phyloP scores from a whole-genome alignment of 2,329 filamentous ascomycete genomes.

The Diaporthe ampelina region DNA sequence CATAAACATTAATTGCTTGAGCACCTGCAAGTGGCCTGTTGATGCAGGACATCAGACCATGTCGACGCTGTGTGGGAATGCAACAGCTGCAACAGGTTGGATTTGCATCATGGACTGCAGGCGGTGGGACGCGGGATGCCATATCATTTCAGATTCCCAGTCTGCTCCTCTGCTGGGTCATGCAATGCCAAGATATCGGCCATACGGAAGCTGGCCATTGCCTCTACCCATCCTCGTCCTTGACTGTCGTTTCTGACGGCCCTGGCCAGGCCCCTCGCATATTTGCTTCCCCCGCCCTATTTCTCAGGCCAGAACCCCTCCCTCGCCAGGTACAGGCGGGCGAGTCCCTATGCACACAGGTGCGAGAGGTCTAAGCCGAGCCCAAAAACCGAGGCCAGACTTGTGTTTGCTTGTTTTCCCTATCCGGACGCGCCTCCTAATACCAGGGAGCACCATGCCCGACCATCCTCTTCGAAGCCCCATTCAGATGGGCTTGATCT shows the following conservation, averaged over 20 bases:
- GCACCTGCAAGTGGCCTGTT: background rate
- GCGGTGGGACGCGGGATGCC: background rate
- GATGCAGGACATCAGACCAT: background rate
- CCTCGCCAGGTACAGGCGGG: background rate
- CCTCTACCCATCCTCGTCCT: background rate
- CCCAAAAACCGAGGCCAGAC: background rate
- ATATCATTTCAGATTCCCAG: background rate
- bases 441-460: conserved; percentile 37
- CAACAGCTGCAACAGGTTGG: background rate
- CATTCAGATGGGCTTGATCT: conserved; percentile 83
- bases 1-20: background rate
- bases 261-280: background rate
- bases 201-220: conserved; percentile 7
- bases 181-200: conserved; percentile 5
- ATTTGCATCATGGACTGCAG: background rate
- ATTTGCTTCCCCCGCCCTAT: background rate
- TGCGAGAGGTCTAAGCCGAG: conserved; percentile 10
- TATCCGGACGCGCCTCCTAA: background rate
- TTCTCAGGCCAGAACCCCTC: background rate
- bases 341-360: background rate
- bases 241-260: background rate
- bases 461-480: background rate
- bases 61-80: background rate
- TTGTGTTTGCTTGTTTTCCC: too few species aligned
- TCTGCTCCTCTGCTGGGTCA: background rate